Evolutionary conservation across 768 basidiomycete genomes (phyloP).

Genomic region (Lentinus brumalis): DNA sequence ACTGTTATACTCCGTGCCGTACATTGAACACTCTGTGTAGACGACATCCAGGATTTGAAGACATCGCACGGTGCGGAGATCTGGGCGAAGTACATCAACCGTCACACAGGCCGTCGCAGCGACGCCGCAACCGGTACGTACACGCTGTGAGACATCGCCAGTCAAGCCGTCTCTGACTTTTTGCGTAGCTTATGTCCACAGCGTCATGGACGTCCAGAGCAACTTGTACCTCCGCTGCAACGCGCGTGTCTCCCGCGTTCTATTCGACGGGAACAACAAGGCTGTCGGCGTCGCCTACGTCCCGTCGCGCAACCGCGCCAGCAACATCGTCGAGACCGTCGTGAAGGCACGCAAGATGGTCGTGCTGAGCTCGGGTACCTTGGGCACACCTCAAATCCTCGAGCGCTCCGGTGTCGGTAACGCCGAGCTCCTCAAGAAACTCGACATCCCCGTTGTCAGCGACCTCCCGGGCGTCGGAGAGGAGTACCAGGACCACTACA

Average conservation of each 20-base stretch:
- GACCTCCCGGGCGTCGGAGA: slow-evolving; percentile 75
- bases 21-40: slow-evolving; percentile 30
- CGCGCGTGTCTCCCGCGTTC: slow-evolving; percentile 65
- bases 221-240: slow-evolving; percentile 71
- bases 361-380: slow-evolving; percentile 65
- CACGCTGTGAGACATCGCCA: background rate
- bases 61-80: slow-evolving; percentile 67
- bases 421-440: slow-evolving; percentile 52
- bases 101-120: slow-evolving; percentile 69
- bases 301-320: slow-evolving; percentile 58
- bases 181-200: slow-evolving; percentile 60
- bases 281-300: slow-evolving; percentile 75
- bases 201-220: slow-evolving; percentile 66
- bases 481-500: slow-evolving; percentile 77
- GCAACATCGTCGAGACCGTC: slow-evolving; percentile 61
- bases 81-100: slow-evolving; percentile 79
- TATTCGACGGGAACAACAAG: slow-evolving; percentile 67
- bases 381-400: slow-evolving; percentile 72
- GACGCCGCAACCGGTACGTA: slow-evolving; percentile 64
- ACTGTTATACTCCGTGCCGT: background rate
- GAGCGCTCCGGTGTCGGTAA: slow-evolving; percentile 73
- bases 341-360: slow-evolving; percentile 69
- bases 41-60: slow-evolving; percentile 67
- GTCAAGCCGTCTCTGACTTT: background rate
- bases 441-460: slow-evolving; percentile 63